A percentile compares a stretch with the other conserved stretches of the same genome.
Evolutionary conservation across 768 basidiomycete species (phyloP).

Genomic region (Boletus vermiculosoides): DNA sequence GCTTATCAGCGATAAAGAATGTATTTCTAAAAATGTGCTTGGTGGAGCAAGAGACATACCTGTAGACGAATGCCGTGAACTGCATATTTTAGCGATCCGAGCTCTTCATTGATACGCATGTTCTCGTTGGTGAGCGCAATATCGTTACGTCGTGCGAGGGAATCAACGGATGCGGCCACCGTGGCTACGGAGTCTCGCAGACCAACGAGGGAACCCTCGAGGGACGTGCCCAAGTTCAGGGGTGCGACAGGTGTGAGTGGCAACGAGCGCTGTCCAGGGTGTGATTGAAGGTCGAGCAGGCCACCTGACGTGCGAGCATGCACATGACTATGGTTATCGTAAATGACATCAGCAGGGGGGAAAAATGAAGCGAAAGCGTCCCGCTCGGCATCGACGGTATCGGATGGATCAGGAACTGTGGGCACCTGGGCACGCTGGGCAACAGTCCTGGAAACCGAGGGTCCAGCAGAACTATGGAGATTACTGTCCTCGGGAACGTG

Average conservation of each 20-base stretch:
- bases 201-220: constrained; percentile 59
- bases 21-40: neutral
- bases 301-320: constrained; percentile 18
- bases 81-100: constrained; percentile 62
- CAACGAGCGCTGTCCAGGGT: constrained; percentile 28
- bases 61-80: constrained; percentile 80
- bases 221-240: constrained; percentile 55
- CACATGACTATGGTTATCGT: constrained; percentile 18
- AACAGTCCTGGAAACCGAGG: constrained; percentile 18
- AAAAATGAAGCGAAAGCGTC: constrained; percentile 27
- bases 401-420: constrained; percentile 18
- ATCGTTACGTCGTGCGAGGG: constrained; percentile 58
- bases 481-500: constrained; percentile 12
- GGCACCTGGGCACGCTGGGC: constrained; percentile 13
- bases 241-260: constrained; percentile 50
- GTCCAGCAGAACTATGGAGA: constrained; percentile 13
- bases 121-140: constrained; percentile 70
- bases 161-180: constrained; percentile 60
- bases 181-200: constrained; percentile 60
- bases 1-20: neutral
- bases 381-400: constrained; percentile 22
- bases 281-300: constrained; percentile 21
- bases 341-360: constrained; percentile 27
- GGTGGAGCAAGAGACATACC: constrained; percentile 39
- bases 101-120: constrained; percentile 69